Percentiles rank a stretch among this genome's conserved stretches.
Conservation (phyloP, 106 monocot species). For the Phalaenopsis equestris region DNA sequence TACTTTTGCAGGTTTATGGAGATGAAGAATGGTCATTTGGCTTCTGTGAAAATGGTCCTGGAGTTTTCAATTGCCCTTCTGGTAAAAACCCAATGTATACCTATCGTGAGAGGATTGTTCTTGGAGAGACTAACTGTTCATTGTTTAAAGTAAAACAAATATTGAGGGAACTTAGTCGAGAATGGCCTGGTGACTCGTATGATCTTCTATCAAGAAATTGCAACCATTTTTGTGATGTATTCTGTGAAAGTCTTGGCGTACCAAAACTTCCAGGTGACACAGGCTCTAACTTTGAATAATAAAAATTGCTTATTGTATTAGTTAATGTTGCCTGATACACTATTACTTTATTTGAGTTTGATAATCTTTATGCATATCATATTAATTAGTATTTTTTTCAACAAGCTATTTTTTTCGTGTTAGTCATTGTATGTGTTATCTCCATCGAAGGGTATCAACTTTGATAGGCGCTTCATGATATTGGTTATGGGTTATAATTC, state of each 20-base stretch:
- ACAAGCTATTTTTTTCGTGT: not conserved
- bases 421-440: not conserved
- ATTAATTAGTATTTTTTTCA: not conserved
- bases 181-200: slow-evolving; percentile 85
- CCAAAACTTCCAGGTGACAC: slow-evolving; percentile 76
- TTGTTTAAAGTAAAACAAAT: slow-evolving; percentile 65
- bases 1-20: slow-evolving; percentile 59
- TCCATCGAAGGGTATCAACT: not conserved
- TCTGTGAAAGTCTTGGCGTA: slow-evolving; percentile 74
- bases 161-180: slow-evolving; percentile 69
- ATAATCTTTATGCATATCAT: not conserved
- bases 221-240: slow-evolving; percentile 88
- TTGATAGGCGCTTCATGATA: not conserved
- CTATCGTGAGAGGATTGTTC: slow-evolving; percentile 66
- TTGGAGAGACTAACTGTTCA: slow-evolving; percentile 68
- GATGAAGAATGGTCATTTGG: slow-evolving; percentile 99
- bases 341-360: not conserved
- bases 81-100: slow-evolving; percentile 95
- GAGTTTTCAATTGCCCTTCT: slow-evolving; percentile 84
- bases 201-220: slow-evolving; percentile 86
- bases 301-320: not conserved
- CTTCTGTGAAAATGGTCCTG: slow-evolving; percentile 77
- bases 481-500: not conserved
- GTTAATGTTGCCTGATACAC: not conserved
- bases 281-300: not conserved